A percentile compares a stretch with the other conserved stretches of the same genome.
Conservation (phyloP, 106 monocot species). For the Dioscorea dumetorum region DNA sequence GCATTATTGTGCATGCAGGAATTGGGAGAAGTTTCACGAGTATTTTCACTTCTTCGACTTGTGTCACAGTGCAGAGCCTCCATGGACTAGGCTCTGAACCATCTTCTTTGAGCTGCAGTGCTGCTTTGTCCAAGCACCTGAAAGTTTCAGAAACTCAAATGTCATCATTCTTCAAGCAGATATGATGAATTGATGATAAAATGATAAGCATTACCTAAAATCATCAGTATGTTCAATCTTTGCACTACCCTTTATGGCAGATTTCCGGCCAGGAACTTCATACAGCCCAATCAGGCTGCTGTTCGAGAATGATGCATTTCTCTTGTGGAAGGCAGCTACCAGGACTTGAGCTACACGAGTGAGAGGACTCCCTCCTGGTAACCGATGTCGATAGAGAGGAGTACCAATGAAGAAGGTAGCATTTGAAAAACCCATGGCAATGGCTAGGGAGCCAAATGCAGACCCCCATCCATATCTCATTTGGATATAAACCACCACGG, state of each 20-base stretch:
- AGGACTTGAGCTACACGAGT: constrained; percentile 80
- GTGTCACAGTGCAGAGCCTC: constrained; percentile 87
- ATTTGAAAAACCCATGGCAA: constrained; percentile 82
- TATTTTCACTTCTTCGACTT: constrained; percentile 93
- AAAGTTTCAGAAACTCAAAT: neutral
- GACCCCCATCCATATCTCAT: constrained; percentile 77
- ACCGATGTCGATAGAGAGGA: constrained; percentile 62
- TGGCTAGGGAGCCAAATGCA: constrained; percentile 74
- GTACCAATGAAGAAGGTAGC: constrained; percentile 72
- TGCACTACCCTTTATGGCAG: constrained; percentile 76
- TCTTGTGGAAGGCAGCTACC: constrained; percentile 73
- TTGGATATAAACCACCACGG: constrained; percentile 83
- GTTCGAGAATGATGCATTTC: constrained; percentile 45
- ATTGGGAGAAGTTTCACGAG: constrained; percentile 75
- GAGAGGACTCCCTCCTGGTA: constrained; percentile 89
- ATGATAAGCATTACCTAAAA: constrained; percentile 41
- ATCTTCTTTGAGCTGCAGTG: constrained; percentile 60
- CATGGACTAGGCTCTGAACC: constrained; percentile 54
- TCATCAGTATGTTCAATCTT: constrained; percentile 83
- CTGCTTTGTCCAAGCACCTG: constrained; percentile 87
- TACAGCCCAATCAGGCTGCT: constrained; percentile 56
- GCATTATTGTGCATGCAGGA: constrained; percentile 66
- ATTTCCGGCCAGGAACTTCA: constrained; percentile 65
- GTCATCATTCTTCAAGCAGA: neutral
- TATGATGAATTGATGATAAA: neutral